Conservation (phyloP, 495 filamentous ascomycete genomes). For the Annulohypoxylon bovei region DNA sequence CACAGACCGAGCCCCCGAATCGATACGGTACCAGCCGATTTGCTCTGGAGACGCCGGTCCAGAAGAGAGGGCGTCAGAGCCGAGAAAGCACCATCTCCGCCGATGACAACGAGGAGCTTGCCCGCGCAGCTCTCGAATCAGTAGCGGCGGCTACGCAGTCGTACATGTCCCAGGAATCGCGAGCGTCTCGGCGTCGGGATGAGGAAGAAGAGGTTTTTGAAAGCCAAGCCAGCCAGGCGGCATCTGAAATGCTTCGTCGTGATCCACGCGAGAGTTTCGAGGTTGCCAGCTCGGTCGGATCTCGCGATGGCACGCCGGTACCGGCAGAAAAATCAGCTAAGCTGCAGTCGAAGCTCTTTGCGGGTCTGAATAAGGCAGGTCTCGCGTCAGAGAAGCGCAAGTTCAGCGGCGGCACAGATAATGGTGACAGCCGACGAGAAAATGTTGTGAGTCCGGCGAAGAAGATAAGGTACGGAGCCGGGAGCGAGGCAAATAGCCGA, state of each 20-base stretch:
- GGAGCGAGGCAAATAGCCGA: conserved; percentile 47
- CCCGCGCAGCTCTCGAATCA: conserved; percentile 64
- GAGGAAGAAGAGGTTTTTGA: conserved; percentile 56
- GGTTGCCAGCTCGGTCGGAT: conserved; percentile 55
- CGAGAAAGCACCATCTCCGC: conserved; percentile 91
- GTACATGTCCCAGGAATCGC: conserved; percentile 52
- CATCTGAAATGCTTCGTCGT: conserved; percentile 64
- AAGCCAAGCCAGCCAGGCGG: conserved; percentile 63
- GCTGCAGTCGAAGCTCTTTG: conserved; percentile 75
- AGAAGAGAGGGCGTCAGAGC: conserved; percentile 64
- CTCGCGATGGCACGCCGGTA: conserved; percentile 54
- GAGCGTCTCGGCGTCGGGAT: conserved; percentile 41
- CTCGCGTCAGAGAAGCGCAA: conserved; percentile 65
- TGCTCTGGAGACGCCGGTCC: conserved; percentile 44
- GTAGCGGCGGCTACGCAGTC: conserved; percentile 59
- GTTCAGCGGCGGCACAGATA: conserved; percentile 57
- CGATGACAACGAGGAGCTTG: conserved; percentile 74
- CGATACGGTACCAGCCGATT: conserved; percentile 43
- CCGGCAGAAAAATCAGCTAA: conserved; percentile 57
- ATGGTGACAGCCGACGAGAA: conserved; percentile 47
- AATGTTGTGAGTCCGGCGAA: conserved; percentile 60
- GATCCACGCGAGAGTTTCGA: conserved; percentile 63
- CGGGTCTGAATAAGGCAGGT: conserved; percentile 69
- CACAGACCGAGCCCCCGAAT: conserved; percentile 63
- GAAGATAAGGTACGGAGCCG: conserved; percentile 64